phyloP scores from a whole-genome alignment of 2,329 filamentous ascomycete species.

The Tolypocladium paradoxum region DNA sequence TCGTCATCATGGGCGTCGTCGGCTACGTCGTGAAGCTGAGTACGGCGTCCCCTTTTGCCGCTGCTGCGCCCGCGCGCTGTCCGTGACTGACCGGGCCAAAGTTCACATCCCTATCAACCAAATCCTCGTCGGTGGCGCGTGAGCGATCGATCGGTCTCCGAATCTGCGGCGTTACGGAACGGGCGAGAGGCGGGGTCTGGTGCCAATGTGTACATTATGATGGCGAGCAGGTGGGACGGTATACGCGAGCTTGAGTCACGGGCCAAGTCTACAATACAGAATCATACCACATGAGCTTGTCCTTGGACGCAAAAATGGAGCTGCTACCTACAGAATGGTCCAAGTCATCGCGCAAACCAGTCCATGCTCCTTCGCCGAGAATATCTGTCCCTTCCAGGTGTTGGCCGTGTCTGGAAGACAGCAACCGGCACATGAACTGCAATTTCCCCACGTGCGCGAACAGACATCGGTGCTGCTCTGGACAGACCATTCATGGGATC shows the following conservation, averaged over 20 bases:
- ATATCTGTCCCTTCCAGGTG: too few species aligned
- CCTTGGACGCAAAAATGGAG: not conserved
- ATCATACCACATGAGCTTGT: not conserved
- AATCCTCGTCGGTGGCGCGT: conserved; percentile 57
- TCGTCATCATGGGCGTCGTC: conserved; percentile 60
- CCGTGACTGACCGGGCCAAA: conserved; percentile 14
- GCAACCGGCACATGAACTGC: too few species aligned
- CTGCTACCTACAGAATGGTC: not conserved
- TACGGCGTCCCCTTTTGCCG: conserved; percentile 23
- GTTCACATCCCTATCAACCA: conserved; percentile 63
- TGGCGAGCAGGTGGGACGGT: not conserved
- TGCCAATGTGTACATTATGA: not conserved
- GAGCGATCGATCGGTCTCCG: conserved; percentile 14
- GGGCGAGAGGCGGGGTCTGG: not conserved
- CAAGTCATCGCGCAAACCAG: not conserved
- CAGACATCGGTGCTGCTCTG: too few species aligned
- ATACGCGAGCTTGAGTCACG: not conserved
- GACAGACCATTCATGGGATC: too few species aligned
- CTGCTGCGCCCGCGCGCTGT: not conserved
- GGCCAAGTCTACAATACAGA: not conserved
- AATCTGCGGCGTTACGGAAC: not conserved
- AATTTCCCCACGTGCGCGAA: too few species aligned
- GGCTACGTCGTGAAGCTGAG: conserved; percentile 62
- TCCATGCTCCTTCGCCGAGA: not conserved
- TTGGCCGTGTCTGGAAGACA: too few species aligned